These are phyloP conservation scores for Globisporangium spiculum DNA, from an alignment of 352 stramenopile species.

Conservation along the genomic window DNA sequence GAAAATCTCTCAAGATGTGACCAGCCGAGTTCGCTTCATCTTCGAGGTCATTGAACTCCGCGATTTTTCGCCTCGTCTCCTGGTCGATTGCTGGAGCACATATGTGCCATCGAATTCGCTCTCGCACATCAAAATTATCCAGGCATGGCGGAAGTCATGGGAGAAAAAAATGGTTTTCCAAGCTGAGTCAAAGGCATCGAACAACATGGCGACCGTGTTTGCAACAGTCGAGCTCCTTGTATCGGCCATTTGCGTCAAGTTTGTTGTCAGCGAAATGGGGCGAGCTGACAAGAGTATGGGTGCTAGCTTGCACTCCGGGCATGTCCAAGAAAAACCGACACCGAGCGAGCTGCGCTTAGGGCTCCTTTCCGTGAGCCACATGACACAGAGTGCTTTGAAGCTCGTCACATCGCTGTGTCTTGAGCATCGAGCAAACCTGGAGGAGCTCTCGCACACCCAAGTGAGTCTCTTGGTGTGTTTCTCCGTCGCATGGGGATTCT, in stretches of 20 bases:
- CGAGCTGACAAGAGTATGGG: neutral
- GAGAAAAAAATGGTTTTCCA: slow-evolving; percentile 1
- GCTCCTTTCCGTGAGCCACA: slow-evolving; percentile 38
- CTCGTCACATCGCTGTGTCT: slow-evolving; percentile 39
- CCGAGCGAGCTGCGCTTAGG: slow-evolving; percentile 24
- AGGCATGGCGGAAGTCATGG: slow-evolving; percentile 1
- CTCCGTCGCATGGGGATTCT: slow-evolving; percentile 48
- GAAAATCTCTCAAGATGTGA: neutral
- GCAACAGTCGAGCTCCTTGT: slow-evolving; percentile 26
- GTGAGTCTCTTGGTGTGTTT: slow-evolving; percentile 39
- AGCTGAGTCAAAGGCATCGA: neutral
- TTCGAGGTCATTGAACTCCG: slow-evolving; percentile 14
- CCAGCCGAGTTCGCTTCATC: slow-evolving; percentile 16
- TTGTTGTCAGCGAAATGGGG: slow-evolving; percentile 24
- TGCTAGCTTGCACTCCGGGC: neutral
- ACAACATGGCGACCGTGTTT: slow-evolving; percentile 27
- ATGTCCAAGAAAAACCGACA: neutral
- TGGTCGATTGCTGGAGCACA: slow-evolving; percentile 17
- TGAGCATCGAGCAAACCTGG: slow-evolving; percentile 30
- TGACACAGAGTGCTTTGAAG: slow-evolving; percentile 33
- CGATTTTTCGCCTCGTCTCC: slow-evolving; percentile 9
- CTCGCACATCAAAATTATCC: slow-evolving; percentile 11
- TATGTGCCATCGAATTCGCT: slow-evolving; percentile 1
- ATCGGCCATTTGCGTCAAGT: slow-evolving; percentile 26
- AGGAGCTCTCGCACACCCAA: slow-evolving; percentile 26